Conservation (phyloP, 2,329 filamentous ascomycete species). For the Rhinocladiella mackenziei region DNA sequence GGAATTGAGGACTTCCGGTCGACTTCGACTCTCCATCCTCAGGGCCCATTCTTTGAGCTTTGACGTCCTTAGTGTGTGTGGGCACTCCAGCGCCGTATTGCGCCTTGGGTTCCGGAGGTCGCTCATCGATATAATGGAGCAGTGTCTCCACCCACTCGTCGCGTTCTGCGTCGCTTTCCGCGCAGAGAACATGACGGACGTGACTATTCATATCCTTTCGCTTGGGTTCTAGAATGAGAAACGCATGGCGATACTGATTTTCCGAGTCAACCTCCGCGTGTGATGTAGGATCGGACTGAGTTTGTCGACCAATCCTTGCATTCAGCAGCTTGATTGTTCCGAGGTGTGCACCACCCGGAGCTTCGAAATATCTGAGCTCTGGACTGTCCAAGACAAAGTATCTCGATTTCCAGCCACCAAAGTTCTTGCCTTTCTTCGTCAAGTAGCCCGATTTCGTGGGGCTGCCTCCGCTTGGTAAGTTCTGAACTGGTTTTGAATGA, state of each 20-base stretch:
- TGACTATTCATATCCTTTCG: slow-evolving; percentile 86
- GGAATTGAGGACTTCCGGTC: slow-evolving; percentile 9
- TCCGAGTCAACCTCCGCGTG: slow-evolving; percentile 67
- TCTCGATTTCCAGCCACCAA: slow-evolving; percentile 93
- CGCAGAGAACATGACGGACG: slow-evolving; percentile 90
- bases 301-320: slow-evolving; percentile 90
- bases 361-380: slow-evolving; percentile 83
- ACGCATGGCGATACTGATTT: slow-evolving; percentile 94
- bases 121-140: slow-evolving; percentile 80
- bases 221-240: slow-evolving; percentile 91
- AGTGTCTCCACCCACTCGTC: slow-evolving; percentile 92
- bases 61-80: slow-evolving; percentile 29
- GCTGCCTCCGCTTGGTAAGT: slow-evolving; percentile 55
- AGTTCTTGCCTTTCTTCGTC: slow-evolving; percentile 96
- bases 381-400: slow-evolving; percentile 68
- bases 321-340: slow-evolving; percentile 88
- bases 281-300: slow-evolving; percentile 32
- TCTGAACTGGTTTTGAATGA: slow-evolving; percentile 33
- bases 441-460: slow-evolving; percentile 82
- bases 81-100: slow-evolving; percentile 35
- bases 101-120: slow-evolving; percentile 54
- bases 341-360: slow-evolving; percentile 81
- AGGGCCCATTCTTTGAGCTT: slow-evolving; percentile 3
- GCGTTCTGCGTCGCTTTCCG: slow-evolving; percentile 87
- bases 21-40: slow-evolving; percentile 16